phyloP scores from a whole-genome alignment of 164 flowering plant species.

The Malania oleifera region DNA sequence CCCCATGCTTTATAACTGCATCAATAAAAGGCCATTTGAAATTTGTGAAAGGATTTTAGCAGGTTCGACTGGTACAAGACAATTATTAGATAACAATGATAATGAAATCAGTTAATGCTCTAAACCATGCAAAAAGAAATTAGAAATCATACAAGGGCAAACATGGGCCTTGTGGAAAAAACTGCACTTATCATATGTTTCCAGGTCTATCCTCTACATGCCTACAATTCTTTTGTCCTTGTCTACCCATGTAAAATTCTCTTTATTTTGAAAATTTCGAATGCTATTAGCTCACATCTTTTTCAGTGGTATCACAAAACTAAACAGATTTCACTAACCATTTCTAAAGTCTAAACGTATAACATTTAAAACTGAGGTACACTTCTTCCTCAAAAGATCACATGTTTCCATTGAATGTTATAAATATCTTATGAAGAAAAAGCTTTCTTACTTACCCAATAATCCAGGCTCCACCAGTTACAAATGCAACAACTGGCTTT shows the following conservation, averaged over 20 bases:
- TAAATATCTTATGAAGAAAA: neutral
- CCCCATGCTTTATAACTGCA: constrained; percentile 98
- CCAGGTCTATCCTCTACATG: no score
- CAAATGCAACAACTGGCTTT: constrained; percentile 92
- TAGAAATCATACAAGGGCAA: neutral
- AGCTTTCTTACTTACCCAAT: constrained; percentile 63
- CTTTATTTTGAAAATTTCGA: no score
- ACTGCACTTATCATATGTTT: no score
- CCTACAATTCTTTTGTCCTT: no score
- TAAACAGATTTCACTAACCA: no score
- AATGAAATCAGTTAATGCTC: neutral
- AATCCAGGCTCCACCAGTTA: constrained; percentile 99
- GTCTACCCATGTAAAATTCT: no score
- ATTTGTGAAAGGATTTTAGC: neutral
- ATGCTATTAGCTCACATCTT: no score
- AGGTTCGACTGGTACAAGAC: neutral
- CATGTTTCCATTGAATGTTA: neutral
- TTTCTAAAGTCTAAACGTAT: no score
- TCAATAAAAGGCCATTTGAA: constrained; percentile 8
- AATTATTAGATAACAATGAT: neutral
- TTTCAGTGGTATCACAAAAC: no score
- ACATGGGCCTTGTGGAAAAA: neutral
- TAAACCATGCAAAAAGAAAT: neutral
- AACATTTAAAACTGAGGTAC: no score
- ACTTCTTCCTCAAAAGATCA: no score